Evolutionary conservation across 2,329 filamentous ascomycete species (phyloP), one percentile per base, ranked within the genome.

Genomic region (Dactylellina drechsleri): DNA sequence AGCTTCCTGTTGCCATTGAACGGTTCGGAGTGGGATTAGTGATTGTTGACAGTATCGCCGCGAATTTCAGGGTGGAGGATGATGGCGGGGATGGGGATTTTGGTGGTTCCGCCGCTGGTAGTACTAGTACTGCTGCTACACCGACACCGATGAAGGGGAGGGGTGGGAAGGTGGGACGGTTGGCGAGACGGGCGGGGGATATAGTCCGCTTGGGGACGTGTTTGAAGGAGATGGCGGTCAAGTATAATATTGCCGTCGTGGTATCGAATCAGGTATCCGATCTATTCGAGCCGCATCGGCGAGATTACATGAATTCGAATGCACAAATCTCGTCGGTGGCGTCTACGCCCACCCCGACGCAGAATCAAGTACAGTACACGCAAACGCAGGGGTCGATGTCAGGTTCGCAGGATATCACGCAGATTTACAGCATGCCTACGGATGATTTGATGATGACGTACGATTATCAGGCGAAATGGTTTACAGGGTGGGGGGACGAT

Each of bases 261-360:
- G 91, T 97, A 2, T 91, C 94, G 4, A 99, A 99, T 81, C 95
- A 99, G 82, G 94, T 99, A 31, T 91, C 92, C 4, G 95, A 99
- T 82, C 90, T 93, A 3, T 96, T 99, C 77, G 83, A 83, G 16
- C 79, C 80, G 26, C 62, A 72, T 26, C 47, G 10, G 31, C 23
- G 54, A 41, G 8, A 15, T n/a, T 26, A 52, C 23, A 40, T 47
- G n/a, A 50, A 36, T 53, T 45, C 28, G 23, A 47, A 49, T 12
- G 12, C 41, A 15, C 58, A 49, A 6, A 70, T 76, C 4, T 58
- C 66, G 58, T 54, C 75, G 54, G 57, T 71, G 64, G 23, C 53
- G 52, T 8, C 49, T 15, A 45, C 59, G 7, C 40, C 64, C 8
- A 61, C 62, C 43, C 62, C 61, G 40, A 66, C 56, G 49, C 60